phyloP scores from a whole-genome alignment of 2,329 filamentous ascomycete species.

The Cordyceps tenuipes region DNA sequence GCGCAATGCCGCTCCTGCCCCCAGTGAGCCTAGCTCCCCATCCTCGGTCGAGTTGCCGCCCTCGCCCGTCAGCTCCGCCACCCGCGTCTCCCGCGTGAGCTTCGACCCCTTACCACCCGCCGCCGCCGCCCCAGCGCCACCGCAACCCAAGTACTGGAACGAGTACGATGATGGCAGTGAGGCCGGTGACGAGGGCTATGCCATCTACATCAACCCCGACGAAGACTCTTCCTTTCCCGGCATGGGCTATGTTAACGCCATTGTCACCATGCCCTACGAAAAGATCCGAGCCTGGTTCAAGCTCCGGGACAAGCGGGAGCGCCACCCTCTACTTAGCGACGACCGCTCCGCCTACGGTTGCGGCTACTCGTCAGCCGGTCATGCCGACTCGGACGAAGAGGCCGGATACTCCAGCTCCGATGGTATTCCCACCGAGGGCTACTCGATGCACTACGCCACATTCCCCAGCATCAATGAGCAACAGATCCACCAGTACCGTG shows the following conservation, averaged over 20 bases:
- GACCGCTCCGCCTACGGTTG: constrained; percentile 18
- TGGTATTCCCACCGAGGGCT: constrained; percentile 41
- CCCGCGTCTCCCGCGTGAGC: constrained; percentile 18
- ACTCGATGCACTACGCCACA: constrained; percentile 45
- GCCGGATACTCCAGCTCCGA: constrained; percentile 47
- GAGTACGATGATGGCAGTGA: constrained; percentile 81
- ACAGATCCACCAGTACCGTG: constrained; percentile 40
- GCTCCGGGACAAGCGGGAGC: constrained; percentile 21
- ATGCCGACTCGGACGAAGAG: constrained; percentile 34
- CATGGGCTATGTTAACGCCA: constrained; percentile 47
- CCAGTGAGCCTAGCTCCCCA: constrained; percentile 33
- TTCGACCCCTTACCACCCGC: constrained; percentile 26
- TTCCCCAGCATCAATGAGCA: constrained; percentile 46
- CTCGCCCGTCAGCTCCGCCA: constrained; percentile 14
- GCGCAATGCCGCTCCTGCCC: constrained; percentile 34
- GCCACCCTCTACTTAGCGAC: constrained; percentile 21
- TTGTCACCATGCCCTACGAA: constrained; percentile 41
- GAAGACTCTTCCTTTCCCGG: constrained; percentile 53
- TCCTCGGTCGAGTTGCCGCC: constrained; percentile 20
- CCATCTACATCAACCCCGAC: constrained; percentile 67
- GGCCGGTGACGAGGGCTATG: constrained; percentile 51
- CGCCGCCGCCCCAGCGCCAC: constrained; percentile 16
- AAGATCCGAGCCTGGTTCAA: constrained; percentile 45
- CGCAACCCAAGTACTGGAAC: constrained; percentile 61
- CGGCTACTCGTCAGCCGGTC: constrained; percentile 24